These are phyloP conservation scores for Pythium rishiriense DNA, from an alignment of 352 stramenopile genomes.

Conservation along the genomic window DNA sequence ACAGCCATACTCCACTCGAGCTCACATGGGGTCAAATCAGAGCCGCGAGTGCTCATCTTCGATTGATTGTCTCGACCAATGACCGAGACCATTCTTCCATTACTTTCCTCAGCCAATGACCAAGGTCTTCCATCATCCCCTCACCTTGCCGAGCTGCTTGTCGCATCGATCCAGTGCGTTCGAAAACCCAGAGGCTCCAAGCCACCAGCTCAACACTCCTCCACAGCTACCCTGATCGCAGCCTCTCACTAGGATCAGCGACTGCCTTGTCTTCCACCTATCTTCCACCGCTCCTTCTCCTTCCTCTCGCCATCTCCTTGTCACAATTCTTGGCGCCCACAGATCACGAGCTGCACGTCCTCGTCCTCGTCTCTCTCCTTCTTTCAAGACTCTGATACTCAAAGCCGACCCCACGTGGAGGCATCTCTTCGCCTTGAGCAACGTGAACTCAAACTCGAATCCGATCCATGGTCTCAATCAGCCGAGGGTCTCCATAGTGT, in stretches of 20 bases:
- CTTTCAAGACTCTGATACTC: neutral
- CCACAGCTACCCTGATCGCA: neutral
- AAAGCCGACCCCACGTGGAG: neutral
- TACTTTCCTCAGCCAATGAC: neutral
- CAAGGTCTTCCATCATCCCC: neutral
- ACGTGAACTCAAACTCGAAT: neutral
- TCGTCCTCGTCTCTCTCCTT: neutral
- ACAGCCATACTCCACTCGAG: neutral
- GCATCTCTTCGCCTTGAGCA: neutral
- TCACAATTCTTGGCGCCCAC: neutral
- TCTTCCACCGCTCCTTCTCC: conserved; percentile 5
- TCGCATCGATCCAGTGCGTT: neutral
- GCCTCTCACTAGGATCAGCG: too few relatives aligned
- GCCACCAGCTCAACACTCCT: neutral
- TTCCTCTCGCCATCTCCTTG: neutral
- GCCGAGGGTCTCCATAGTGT: neutral
- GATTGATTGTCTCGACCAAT: neutral
- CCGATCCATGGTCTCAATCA: neutral
- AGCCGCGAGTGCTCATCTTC: neutral
- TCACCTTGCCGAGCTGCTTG: neutral
- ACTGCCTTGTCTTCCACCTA: neutral
- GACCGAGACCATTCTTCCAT: conserved; percentile 1
- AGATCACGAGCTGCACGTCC: neutral
- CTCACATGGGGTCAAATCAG: neutral
- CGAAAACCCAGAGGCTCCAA: neutral